Conservation (phyloP, 352 stramenopile genomes). For the Globisporangium perplexum region DNA sequence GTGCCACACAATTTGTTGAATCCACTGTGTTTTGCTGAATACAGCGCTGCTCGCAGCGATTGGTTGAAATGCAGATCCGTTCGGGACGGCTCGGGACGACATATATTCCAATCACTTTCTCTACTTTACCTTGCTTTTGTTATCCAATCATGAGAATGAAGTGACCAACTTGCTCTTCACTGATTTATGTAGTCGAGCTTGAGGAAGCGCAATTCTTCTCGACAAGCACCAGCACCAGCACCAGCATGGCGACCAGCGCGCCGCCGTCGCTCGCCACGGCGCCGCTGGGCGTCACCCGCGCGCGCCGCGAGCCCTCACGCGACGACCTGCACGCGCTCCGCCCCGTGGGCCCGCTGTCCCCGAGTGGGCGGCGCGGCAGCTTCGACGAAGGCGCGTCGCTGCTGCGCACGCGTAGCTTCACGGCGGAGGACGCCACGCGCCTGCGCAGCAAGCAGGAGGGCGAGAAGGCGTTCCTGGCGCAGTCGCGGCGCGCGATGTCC, state of each 20-base stretch:
- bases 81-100: too few species aligned
- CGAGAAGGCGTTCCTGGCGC: conserved; percentile 39
- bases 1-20: background rate
- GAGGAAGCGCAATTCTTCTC: background rate
- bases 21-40: background rate
- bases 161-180: too few species aligned
- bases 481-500: conserved; percentile 13
- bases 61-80: background rate
- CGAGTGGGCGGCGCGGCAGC: conserved; percentile 16
- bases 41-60: background rate
- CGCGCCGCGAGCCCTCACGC: conserved; percentile 26
- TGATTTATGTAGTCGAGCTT: background rate
- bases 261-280: background rate
- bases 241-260: background rate
- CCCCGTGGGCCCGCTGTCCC: conserved; percentile 42
- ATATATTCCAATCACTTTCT: too few species aligned
- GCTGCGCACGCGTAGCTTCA: conserved; percentile 57
- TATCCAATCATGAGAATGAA: too few species aligned
- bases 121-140: too few species aligned
- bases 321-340: conserved; percentile 42
- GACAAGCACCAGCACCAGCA: background rate
- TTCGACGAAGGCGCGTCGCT: conserved; percentile 12
- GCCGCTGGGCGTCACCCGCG: background rate
- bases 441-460: background rate
- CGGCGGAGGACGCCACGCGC: conserved; percentile 66